These are phyloP conservation scores for Aspergillus intermedius DNA, from an alignment of 2,329 filamentous ascomycete species.

Conservation along the genomic window DNA sequence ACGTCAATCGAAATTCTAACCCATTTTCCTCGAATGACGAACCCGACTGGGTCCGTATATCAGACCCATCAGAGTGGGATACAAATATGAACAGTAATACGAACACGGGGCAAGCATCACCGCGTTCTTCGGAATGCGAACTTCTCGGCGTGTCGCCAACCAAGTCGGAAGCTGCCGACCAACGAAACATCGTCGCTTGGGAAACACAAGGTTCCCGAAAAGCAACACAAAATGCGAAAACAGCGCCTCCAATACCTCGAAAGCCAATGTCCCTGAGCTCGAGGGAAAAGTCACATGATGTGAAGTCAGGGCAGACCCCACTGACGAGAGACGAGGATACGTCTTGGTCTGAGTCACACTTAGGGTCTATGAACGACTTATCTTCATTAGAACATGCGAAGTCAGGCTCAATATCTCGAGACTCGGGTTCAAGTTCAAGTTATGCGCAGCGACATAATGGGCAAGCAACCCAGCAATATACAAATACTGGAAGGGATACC, in stretches of 20 bases:
- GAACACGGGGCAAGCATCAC: neutral
- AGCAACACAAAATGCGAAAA: slow-evolving; percentile 15
- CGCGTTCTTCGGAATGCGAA: neutral
- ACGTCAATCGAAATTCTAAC: slow-evolving; percentile 69
- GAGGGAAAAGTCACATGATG: neutral
- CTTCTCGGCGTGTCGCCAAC: neutral
- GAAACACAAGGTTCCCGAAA: neutral
- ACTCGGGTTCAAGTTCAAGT: neutral
- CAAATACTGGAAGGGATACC: neutral
- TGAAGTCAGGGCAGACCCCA: neutral
- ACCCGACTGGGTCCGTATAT: slow-evolving; percentile 68
- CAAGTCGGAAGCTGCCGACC: neutral
- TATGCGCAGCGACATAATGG: neutral
- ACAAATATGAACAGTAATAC: neutral
- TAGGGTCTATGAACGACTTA: neutral
- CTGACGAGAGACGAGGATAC: neutral
- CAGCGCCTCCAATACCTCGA: slow-evolving; percentile 54
- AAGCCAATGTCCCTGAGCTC: slow-evolving; percentile 49
- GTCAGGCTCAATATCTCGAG: neutral
- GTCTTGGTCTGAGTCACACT: neutral
- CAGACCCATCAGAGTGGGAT: neutral
- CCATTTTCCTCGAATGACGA: slow-evolving; percentile 70
- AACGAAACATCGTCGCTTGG: neutral
- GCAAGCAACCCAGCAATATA: neutral
- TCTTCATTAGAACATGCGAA: neutral